Evolutionary conservation across 371 early-diverging fungal species (phyloP), one percentile per base, ranked within the genome.

Genomic region (Sporodiniella umbellata): DNA sequence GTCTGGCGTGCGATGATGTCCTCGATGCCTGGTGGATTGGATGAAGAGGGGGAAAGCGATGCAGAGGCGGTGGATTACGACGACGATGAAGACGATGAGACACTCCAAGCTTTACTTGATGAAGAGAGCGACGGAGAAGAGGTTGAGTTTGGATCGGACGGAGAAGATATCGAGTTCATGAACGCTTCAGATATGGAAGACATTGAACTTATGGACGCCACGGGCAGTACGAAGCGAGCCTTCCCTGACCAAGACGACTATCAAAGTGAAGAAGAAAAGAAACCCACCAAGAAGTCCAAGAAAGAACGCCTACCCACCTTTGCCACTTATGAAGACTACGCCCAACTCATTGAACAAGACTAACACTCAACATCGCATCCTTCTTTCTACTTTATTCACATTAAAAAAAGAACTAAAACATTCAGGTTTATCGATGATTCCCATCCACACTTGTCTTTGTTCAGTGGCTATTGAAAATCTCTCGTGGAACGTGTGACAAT

Each of bases 291-390:
- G 66, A 82, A 82, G 71, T 58, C 47, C 26, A 53, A 74, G 53
- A 74, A 68, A 42, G 60, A 57, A 42, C 46, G 75, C 64, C 53
- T 87, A 58, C 89, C 89, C 24, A 78, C 83, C 33, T 84, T 89
- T 60, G 89, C 84, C 15, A 80, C 85, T 18, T 79, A 75, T 57
- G 88, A 89, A 52, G 89, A 89, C 47, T 89, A 89, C 64, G 87
- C 85, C 21, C 57, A 55, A 25, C 53, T 68, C 28, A 60, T 68
- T 44, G 68, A 68, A 33, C 53, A 61, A 35, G 61, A 64, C 12
- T 48, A 58, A 38, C 30, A 59, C 21, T 40, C 40, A 54, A 45
- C n/a, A n/a, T n/a, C n/a, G 8, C 42, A 22, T 19, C 19, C 14
- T 19, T 42, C 21, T 21, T 22, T 21, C 42, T 14, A 42, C 10